Evolutionary conservation across 148 eudicot genomes (phyloP).

Genomic region (Diospyros kaki): DNA sequence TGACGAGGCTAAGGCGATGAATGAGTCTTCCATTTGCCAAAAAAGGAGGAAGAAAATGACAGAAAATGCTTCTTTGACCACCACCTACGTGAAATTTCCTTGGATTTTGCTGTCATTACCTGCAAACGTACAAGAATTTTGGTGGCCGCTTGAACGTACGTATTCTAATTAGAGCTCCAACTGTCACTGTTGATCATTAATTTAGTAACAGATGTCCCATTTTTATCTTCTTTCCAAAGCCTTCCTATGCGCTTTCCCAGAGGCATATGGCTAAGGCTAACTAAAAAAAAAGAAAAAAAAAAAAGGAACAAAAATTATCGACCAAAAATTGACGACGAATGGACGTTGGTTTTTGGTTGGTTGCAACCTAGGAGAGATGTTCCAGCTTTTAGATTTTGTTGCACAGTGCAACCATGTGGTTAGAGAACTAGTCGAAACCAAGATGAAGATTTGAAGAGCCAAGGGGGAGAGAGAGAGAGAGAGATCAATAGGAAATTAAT

Average conservation of each 20-base stretch:
- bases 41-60: slow-evolving; percentile 2
- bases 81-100: background rate
- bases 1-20: background rate
- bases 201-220: background rate
- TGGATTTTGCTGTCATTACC: background rate
- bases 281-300: background rate
- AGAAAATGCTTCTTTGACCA: background rate
- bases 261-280: background rate
- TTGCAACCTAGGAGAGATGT: background rate
- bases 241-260: no score
- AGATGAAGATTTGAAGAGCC: slow-evolving; percentile 7
- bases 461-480: background rate
- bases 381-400: background rate
- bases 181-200: no score
- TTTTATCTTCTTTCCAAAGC: background rate
- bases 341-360: no score
- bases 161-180: no score
- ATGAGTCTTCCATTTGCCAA: slow-evolving; percentile 8
- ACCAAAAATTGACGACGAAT: no score
- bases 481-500: no score
- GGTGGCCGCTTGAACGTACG: no score
- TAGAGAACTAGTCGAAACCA: background rate
- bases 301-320: no score
- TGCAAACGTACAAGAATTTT: background rate
- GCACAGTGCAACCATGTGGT: background rate